Evolutionary conservation across 257 asterid species (phyloP), one percentile per base, ranked within the genome.

Genomic region (Plectranthus barbatus): DNA sequence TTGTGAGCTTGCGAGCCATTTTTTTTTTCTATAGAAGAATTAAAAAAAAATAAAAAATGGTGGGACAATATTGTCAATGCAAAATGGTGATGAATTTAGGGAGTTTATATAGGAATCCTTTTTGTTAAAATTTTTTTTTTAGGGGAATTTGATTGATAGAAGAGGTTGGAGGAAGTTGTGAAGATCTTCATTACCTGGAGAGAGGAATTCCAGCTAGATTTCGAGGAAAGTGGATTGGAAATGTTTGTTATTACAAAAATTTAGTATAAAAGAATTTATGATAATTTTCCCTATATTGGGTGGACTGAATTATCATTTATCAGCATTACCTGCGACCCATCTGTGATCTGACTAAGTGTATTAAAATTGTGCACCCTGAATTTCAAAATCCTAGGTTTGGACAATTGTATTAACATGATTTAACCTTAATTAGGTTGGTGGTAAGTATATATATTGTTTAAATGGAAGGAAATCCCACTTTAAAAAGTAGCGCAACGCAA

Each of bases 21-120:
- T 36, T 6, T 7, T 6, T 36, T 36, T 6, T 7, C 2, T 7
- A 8, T 36, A 6, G 41, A 36, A 6, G 7, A 34, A 34, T 2
- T 4, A 8, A 36, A 36, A 36, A 36, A 6, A 36, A 36, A 8
- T 36, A 36, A 36, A 3, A 31, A 50, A n/a, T n/a, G n/a, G n/a
- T n/a, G n/a, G n/a, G n/a, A n/a, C n/a, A n/a, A n/a, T n/a, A n/a
- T n/a, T n/a, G n/a, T n/a, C 6, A 26, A 26, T 26, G 31, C 3
- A 5, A 26, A 26, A 26, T 26, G 5, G 31, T 26, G 31, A 5
- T 26, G 31, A 5, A 26, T 26, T 2, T 5, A 26, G 31, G 31
- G 23, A 3, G 52, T 47, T 66, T 73, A 72, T 60, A 73, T 72
- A n/a, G 66, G 72, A 3, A 17, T 6, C 14, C 54, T 19, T n/a